phyloP scores from a whole-genome alignment of 495 filamentous ascomycete genomes.

The Venustampulla echinocandica region DNA sequence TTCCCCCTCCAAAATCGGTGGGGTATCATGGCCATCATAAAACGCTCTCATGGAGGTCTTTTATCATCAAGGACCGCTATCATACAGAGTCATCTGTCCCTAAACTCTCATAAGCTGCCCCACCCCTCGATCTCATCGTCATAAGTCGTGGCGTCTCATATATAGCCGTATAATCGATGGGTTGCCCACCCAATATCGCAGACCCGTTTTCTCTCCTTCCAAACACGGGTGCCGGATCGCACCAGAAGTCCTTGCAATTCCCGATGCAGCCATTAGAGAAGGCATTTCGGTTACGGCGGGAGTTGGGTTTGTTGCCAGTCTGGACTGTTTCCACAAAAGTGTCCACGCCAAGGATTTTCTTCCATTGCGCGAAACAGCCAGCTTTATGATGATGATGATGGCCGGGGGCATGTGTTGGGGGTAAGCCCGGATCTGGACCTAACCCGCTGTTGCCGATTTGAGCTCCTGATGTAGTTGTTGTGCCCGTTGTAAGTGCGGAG shows the following conservation, averaged over 20 bases:
- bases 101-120: slow-evolving; percentile 29
- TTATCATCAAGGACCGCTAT: slow-evolving; percentile 9
- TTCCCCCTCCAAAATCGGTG: no score
- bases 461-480: slow-evolving; percentile 56
- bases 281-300: slow-evolving; percentile 59
- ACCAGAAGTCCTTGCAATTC: slow-evolving; percentile 97
- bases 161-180: slow-evolving; percentile 78
- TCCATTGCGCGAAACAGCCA: slow-evolving; percentile 70
- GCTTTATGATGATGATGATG: slow-evolving; percentile 41
- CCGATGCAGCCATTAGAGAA: slow-evolving; percentile 72
- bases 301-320: slow-evolving; percentile 37
- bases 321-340: slow-evolving; percentile 80
- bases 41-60: not conserved
- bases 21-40: no score
- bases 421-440: slow-evolving; percentile 27
- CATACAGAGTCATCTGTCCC: slow-evolving; percentile 27
- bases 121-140: slow-evolving; percentile 31
- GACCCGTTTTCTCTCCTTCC: slow-evolving; percentile 62
- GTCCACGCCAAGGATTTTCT: slow-evolving; percentile 77
- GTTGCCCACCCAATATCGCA: slow-evolving; percentile 66
- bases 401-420: slow-evolving; percentile 36
- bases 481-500: slow-evolving; percentile 68
- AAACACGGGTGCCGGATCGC: slow-evolving; percentile 77
- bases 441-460: slow-evolving; percentile 45
- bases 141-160: slow-evolving; percentile 75